Base-by-base conservation (phyloP, 1,284 basidiomycete genomes). In the Sporisorium iseilematis-ciliati region DNA sequence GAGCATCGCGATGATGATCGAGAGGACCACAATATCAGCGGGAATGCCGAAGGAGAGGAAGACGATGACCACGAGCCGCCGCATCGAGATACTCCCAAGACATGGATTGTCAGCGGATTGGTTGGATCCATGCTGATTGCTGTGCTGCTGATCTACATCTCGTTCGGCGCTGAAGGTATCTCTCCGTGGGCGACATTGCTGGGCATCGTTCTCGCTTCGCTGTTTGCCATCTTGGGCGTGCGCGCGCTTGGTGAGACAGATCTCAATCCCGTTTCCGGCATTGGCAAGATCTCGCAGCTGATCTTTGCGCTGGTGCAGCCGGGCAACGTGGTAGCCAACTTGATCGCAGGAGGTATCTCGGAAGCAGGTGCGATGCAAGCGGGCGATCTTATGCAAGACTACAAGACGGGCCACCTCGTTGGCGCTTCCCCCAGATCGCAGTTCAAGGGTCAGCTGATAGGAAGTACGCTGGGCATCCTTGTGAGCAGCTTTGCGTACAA, bases 301-400 rank as follows among this genome's bases (percentile, higher is more conserved):
- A 88, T 97, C 68, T 98, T 98, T 80, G 95, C 94, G 1, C 91
- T 95, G 87, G 89, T 97, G 48, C 95, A 97, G 84, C 95, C 95
- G 0, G 93, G 94, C 33, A 85, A 85, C 50, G 65, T 97, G 20
- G 93, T 97, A 4, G 95, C 95, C 5, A 97, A 97, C 83, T 92
- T 98, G 81, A 93, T 98, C 61, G 95, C 95, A 3, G 95, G 95
- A 11, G 95, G 94, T 38, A 94, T 98, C 16, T 92, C 94, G 6
- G 95, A 98, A 87, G 95, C 95, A 29, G 95, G 95, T 18, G 95
- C 95, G 25, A 93, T 93, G 86, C 94, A 97, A 91, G 94, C 95
- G 8, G 96, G 95, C 18, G 95, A 98, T 85, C 90, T 98, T 20
- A 97, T 98, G 95, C 95, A 98, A 87, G 96, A 98, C 85, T 88